Conservation (phyloP, 2,329 filamentous ascomycete species). For the Shiraia bambusicola region DNA sequence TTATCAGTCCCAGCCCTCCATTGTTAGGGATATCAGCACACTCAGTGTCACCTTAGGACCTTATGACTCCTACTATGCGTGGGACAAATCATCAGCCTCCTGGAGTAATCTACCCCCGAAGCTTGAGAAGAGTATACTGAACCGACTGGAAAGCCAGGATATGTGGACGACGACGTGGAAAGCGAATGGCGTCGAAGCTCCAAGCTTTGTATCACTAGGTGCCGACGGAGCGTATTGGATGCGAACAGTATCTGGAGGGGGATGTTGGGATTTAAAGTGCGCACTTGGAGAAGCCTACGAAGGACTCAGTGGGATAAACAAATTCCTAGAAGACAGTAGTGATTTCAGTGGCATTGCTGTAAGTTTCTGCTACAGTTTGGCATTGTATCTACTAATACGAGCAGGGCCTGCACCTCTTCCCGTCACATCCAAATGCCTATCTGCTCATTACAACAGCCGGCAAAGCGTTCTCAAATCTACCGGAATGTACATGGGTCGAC, state of each 20-base stretch:
- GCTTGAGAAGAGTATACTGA: constrained; percentile 30
- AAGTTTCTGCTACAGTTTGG: constrained; percentile 6
- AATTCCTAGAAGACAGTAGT: constrained; percentile 23
- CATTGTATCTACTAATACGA: background rate
- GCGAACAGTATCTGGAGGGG: constrained; percentile 34
- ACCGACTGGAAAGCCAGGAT: constrained; percentile 26
- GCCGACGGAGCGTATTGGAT: constrained; percentile 36
- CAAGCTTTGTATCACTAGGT: constrained; percentile 32
- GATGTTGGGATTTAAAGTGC: constrained; percentile 34
- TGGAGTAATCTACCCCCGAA: constrained; percentile 32
- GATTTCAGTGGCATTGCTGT: constrained; percentile 31
- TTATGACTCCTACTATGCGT: constrained; percentile 34
- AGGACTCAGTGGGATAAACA: constrained; percentile 31
- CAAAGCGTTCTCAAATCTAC: constrained; percentile 36
- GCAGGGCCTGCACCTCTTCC: constrained; percentile 36
- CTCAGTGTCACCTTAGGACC: constrained; percentile 33
- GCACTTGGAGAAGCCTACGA: background rate
- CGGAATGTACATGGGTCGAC: constrained; percentile 35
- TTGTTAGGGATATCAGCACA: constrained; percentile 29
- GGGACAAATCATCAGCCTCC: constrained; percentile 27
- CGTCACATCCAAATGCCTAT: constrained; percentile 26
- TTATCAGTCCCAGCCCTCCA: constrained; percentile 26
- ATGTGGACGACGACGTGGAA: constrained; percentile 30
- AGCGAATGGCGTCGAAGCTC: constrained; percentile 27
- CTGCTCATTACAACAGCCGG: constrained; percentile 30